A percentile compares a stretch with the other conserved stretches of the same genome.
Evolutionary conservation across 2,329 filamentous ascomycete genomes (phyloP).

Genomic region (Sclerotinia subarctica): DNA sequence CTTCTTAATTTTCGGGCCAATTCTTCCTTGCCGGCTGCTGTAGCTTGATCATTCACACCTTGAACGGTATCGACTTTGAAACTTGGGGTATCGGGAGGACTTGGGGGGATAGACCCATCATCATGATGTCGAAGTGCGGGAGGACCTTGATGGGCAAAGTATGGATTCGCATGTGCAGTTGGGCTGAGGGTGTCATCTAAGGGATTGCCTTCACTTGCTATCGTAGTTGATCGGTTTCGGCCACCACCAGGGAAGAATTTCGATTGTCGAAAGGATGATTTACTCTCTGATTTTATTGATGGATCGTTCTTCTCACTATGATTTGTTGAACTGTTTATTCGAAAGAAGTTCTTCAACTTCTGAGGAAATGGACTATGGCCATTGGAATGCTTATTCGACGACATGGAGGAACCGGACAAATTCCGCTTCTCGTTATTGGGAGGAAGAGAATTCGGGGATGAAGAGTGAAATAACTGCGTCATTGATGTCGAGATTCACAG

Average conservation of each 20-base stretch:
- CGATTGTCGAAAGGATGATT: conserved; percentile 70
- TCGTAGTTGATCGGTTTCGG: conserved; percentile 83
- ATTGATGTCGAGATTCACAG: conserved; percentile 31
- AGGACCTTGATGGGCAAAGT: conserved; percentile 94
- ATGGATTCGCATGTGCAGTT: conserved; percentile 91
- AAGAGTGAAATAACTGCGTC: conserved; percentile 36
- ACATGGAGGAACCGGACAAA: conserved; percentile 38
- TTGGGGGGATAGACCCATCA: conserved; percentile 86
- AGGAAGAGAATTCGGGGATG: conserved; percentile 29
- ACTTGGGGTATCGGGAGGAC: conserved; percentile 84
- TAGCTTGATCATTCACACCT: conserved; percentile 61
- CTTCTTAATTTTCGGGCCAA: conserved; percentile 86
- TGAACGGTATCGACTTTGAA: conserved; percentile 69
- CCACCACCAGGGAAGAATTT: conserved; percentile 85
- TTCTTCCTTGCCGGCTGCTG: conserved; percentile 83
- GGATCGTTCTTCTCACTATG: conserved; percentile 42
- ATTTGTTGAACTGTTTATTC: conserved; percentile 53
- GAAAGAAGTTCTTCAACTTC: conserved; percentile 69
- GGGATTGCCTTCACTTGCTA: conserved; percentile 87
- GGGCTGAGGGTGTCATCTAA: conserved; percentile 87
- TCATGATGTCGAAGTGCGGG: conserved; percentile 93
- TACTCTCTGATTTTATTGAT: conserved; percentile 37
- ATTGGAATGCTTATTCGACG: conserved; percentile 51
- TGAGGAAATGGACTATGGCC: conserved; percentile 61
- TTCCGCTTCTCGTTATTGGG: conserved; percentile 38